phyloP scores from a whole-genome alignment of 2,329 filamentous ascomycete genomes.

The Colletotrichum trifolii region DNA sequence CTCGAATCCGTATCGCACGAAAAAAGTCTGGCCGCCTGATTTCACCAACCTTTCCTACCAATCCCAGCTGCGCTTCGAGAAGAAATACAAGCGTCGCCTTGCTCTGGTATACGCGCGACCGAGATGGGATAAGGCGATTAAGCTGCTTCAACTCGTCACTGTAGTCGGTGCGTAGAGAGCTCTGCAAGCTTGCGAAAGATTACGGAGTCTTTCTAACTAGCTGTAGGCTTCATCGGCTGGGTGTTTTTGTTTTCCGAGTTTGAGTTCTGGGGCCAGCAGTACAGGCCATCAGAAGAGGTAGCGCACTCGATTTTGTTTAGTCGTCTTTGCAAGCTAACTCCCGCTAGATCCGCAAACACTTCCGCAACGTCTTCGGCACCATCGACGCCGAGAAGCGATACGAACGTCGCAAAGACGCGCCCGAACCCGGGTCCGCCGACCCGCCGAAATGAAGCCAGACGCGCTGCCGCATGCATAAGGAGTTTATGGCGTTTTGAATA shows the following conservation, averaged over 20 bases:
- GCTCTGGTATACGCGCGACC: conserved; percentile 71
- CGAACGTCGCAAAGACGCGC: conserved; percentile 53
- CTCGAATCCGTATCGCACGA: conserved; percentile 70
- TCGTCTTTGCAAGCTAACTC: not conserved
- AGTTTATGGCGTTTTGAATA: conserved; percentile 37
- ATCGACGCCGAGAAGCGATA: conserved; percentile 55
- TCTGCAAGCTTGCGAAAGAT: not conserved
- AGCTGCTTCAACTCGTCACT: conserved; percentile 71
- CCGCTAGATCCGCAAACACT: conserved; percentile 49
- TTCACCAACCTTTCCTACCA: conserved; percentile 75
- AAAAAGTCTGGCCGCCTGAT: conserved; percentile 83
- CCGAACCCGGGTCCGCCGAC: conserved; percentile 42
- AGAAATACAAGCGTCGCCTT: conserved; percentile 79
- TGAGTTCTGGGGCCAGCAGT: conserved; percentile 56
- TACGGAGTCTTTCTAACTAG: conserved; percentile 25
- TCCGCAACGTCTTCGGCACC: conserved; percentile 52
- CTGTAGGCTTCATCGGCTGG: conserved; percentile 50
- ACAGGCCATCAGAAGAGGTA: conserved; percentile 56
- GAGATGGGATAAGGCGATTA: conserved; percentile 72
- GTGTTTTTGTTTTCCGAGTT: conserved; percentile 56
- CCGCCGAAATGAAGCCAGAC: conserved; percentile 30
- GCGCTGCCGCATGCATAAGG: conserved; percentile 23
- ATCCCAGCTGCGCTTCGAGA: conserved; percentile 82
- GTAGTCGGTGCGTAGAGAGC: conserved; percentile 62
- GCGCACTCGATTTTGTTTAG: not conserved